phyloP scores from a whole-genome alignment of 371 early-diverging fungal species.

The Aphelidium insulamus region DNA sequence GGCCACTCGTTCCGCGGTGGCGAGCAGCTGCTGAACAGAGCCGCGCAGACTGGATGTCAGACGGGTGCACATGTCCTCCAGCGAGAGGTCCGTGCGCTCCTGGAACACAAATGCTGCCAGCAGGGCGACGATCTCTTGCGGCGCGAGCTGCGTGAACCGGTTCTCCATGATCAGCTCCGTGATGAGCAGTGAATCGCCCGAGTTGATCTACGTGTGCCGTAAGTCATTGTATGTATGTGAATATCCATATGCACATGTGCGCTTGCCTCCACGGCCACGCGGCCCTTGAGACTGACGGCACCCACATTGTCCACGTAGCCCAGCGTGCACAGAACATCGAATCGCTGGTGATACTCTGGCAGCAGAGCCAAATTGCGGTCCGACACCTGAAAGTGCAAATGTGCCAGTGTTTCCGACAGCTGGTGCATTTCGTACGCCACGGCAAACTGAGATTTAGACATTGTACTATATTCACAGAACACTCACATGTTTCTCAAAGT shows the following conservation, averaged over 20 bases:
- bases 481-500: constrained; percentile 46
- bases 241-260: constrained; percentile 1
- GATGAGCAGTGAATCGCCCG: constrained; percentile 85
- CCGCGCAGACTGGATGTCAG: constrained; percentile 39
- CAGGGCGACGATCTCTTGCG: constrained; percentile 85
- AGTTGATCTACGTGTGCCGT: constrained; percentile 32
- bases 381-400: constrained; percentile 48
- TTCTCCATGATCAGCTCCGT: constrained; percentile 97
- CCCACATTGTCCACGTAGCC: constrained; percentile 58
- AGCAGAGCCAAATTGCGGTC: constrained; percentile 76
- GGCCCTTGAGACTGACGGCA: constrained; percentile 92
- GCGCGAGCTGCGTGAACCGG: constrained; percentile 64
- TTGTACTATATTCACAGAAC: background rate
- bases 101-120: constrained; percentile 93
- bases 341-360: constrained; percentile 75
- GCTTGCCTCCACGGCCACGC: constrained; percentile 90
- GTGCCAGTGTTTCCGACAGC: constrained; percentile 39
- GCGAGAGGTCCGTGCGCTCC: constrained; percentile 37
- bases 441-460: constrained; percentile 21
- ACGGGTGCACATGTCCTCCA: constrained; percentile 2
- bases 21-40: constrained; percentile 29
- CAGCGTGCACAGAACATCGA: constrained; percentile 52
- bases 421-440: constrained; percentile 37
- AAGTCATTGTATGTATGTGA: background rate
- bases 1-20: constrained; percentile 41